Percentiles rank a stretch among this genome's conserved stretches.
Evolutionary conservation across 1,139 yeast genomes (phyloP).

Genomic region (Debaryomycetaceae sp.): DNA sequence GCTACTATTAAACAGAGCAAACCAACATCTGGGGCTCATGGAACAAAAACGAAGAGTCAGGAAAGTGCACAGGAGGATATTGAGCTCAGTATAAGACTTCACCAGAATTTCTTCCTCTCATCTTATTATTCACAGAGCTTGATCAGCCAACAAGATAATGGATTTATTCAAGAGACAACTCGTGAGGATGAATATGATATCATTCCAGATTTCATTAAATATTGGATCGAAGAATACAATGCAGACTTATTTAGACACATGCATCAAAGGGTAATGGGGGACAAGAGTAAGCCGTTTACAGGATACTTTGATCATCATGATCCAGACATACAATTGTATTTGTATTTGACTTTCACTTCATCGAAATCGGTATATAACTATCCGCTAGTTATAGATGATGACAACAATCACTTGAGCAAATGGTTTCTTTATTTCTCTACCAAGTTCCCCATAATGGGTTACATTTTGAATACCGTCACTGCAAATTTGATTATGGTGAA

Average conservation of each 20-base stretch:
- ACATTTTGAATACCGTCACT: slow-evolving; percentile 5
- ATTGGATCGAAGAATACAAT: slow-evolving; percentile 5
- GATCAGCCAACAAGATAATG: too few species aligned
- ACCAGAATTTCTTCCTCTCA: too few species aligned
- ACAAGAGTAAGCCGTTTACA: neutral
- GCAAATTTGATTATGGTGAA: slow-evolving; percentile 4
- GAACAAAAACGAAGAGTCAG: neutral
- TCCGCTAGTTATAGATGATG: slow-evolving; percentile 4
- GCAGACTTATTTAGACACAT: slow-evolving; percentile 1
- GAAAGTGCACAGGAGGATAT: neutral
- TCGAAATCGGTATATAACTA: slow-evolving; percentile 4
- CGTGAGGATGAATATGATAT: neutral
- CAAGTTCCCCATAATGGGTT: slow-evolving; percentile 5
- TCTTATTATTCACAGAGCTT: too few species aligned
- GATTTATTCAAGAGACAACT: neutral
- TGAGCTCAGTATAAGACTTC: neutral
- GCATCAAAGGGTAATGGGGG: neutral
- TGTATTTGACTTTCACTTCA: slow-evolving; percentile 3
- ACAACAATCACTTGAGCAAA: slow-evolving; percentile 3
- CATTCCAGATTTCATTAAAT: slow-evolving; percentile 1
- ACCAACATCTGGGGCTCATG: neutral
- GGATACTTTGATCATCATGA: slow-evolving; percentile 6
- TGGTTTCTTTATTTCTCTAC: slow-evolving; percentile 6
- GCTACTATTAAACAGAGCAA: too few species aligned
- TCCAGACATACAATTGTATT: slow-evolving; percentile 7